phyloP scores from a whole-genome alignment of 257 asterid species.

The Rubia yunnanensis region DNA sequence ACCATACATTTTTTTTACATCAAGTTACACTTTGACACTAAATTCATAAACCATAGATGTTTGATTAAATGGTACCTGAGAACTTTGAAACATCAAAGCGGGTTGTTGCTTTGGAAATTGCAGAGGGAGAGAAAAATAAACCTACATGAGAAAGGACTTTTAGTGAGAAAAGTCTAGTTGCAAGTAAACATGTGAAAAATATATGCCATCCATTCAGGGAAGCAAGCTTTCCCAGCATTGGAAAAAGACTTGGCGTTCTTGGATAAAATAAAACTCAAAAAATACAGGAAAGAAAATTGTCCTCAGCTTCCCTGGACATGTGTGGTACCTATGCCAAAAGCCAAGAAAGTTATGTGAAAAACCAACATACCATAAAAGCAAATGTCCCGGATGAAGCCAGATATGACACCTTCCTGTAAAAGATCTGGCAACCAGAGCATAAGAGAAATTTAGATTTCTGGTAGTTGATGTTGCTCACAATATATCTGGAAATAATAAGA shows the following conservation, averaged over 20 bases:
- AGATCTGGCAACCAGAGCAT: constrained; percentile 46
- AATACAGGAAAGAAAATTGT: not conserved
- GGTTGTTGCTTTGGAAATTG: constrained; percentile 95
- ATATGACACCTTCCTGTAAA: constrained; percentile 78
- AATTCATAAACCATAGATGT: not conserved
- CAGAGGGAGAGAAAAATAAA: constrained; percentile 62
- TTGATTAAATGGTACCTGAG: constrained; percentile 41
- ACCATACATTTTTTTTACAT: not conserved
- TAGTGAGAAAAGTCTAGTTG: constrained; percentile 7
- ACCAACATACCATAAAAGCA: constrained; percentile 57
- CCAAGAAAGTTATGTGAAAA: constrained; percentile 3
- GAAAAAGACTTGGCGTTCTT: not conserved
- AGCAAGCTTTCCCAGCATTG: constrained; percentile 5
- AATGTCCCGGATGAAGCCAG: constrained; percentile 66
- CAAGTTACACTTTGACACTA: not conserved
- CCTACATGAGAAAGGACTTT: constrained; percentile 32
- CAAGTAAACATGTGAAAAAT: not conserved
- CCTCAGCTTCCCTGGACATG: not conserved
- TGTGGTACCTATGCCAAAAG: not conserved
- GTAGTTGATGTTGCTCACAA: constrained; percentile 1
- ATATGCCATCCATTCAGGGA: not conserved
- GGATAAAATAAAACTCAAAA: not conserved
- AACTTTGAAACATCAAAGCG: constrained; percentile 65
- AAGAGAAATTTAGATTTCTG: constrained; percentile 11
- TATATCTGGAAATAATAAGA: not conserved